A percentile compares a stretch with the other conserved stretches of the same genome.
These are phyloP conservation scores for Cardamine resedifolia DNA, from an alignment of 345 rosid genomes.

Conservation along the genomic window DNA sequence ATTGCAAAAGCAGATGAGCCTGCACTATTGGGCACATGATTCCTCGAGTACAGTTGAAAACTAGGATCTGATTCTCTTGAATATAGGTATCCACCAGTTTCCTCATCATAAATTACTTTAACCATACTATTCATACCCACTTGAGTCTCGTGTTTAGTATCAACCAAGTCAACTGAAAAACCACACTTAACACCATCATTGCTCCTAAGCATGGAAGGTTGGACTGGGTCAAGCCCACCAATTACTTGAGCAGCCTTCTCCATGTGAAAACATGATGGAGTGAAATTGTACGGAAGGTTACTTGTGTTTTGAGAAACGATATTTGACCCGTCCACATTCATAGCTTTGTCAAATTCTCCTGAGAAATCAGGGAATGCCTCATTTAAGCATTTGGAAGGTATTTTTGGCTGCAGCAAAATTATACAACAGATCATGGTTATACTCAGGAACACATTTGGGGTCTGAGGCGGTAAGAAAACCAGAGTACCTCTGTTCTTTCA, in stretches of 20 bases:
- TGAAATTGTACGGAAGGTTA: constrained; percentile 27
- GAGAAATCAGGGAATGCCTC: constrained; percentile 45
- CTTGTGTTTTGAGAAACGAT: constrained; percentile 35
- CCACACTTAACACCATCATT: constrained; percentile 40
- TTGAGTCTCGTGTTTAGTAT: constrained; percentile 45
- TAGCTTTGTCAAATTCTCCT: constrained; percentile 44
- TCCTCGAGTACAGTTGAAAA: constrained; percentile 36
- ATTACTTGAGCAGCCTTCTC: constrained; percentile 39
- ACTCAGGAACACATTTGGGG: constrained; percentile 18
- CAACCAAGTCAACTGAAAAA: constrained; percentile 24
- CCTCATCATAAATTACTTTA: constrained; percentile 35
- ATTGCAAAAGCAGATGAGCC: constrained; percentile 40
- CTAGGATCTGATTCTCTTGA: constrained; percentile 35
- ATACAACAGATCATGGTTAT: constrained; percentile 23
- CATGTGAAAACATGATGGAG: constrained; percentile 38
- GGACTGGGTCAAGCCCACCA: constrained; percentile 42
- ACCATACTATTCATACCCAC: constrained; percentile 35
- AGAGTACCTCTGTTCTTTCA: background rate
- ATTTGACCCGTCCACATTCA: constrained; percentile 38
- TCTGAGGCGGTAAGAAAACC: background rate
- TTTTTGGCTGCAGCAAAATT: constrained; percentile 48
- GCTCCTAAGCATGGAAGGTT: constrained; percentile 39
- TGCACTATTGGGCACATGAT: constrained; percentile 33
- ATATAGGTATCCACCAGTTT: constrained; percentile 45
- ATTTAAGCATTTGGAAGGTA: constrained; percentile 44